Conservation (phyloP, 2,329 filamentous ascomycete species). For the Paracoccidioides lutzii region DNA sequence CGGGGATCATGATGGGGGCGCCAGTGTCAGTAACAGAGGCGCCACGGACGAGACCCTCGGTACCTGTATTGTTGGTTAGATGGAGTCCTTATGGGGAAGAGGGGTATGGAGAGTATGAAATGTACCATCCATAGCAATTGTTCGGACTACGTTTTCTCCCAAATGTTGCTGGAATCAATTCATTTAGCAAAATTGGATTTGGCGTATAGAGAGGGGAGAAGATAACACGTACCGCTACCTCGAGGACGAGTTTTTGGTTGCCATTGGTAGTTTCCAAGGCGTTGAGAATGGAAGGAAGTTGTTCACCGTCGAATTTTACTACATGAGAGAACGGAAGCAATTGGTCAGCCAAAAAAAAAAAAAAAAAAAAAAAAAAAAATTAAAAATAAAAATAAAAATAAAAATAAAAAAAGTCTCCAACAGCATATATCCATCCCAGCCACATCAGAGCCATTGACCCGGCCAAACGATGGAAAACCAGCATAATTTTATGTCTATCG, state of each 20-base stretch:
- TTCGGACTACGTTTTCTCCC: constrained; percentile 96
- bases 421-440: constrained; percentile 10
- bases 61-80: constrained; percentile 49
- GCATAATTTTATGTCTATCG: background rate
- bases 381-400: too few species aligned
- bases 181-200: constrained; percentile 8
- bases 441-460: constrained; percentile 1
- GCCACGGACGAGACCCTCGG: constrained; percentile 97
- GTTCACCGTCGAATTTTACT: constrained; percentile 95
- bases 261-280: constrained; percentile 84
- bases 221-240: constrained; percentile 71
- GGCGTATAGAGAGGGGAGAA: constrained; percentile 4
- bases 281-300: constrained; percentile 95
- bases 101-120: background rate
- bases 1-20: constrained; percentile 88
- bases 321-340: constrained; percentile 13
- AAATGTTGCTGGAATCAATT: constrained; percentile 71
- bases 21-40: constrained; percentile 76
- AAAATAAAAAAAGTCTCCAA: too few species aligned
- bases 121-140: constrained; percentile 99
- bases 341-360: constrained; percentile 8
- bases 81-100: background rate
- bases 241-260: constrained; percentile 86
- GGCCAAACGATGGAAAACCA: background rate
- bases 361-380: too few species aligned